These are phyloP conservation scores for Ustilago hordei DNA, from an alignment of 1,284 basidiomycete species.

Conservation along the genomic window DNA sequence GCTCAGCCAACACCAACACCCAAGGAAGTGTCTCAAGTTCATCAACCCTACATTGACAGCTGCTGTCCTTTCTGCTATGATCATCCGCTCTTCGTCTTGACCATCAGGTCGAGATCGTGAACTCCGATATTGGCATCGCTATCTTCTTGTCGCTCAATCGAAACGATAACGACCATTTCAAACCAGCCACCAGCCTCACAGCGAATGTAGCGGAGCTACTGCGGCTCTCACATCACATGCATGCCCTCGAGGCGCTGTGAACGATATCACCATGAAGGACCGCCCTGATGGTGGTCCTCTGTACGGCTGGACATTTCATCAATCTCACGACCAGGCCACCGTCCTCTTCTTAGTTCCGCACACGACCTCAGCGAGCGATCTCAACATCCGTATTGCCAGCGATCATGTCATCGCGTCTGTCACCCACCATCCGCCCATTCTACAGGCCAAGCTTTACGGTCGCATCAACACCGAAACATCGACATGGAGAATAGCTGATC, in stretches of 20 bases:
- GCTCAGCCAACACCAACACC: conserved; percentile 8
- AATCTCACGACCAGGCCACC: conserved; percentile 62
- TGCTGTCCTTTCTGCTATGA: background rate
- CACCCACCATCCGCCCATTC: conserved; percentile 43
- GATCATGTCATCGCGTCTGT: conserved; percentile 54
- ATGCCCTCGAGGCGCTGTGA: background rate
- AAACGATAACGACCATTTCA: background rate
- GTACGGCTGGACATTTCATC: conserved; percentile 59
- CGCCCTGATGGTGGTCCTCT: conserved; percentile 22
- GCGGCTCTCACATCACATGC: background rate
- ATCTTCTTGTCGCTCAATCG: background rate
- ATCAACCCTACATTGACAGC: background rate
- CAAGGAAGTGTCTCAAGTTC: background rate
- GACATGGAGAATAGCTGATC: conserved; percentile 56
- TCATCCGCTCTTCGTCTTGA: background rate
- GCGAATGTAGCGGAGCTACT: background rate
- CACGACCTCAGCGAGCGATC: conserved; percentile 31
- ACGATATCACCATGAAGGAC: conserved; percentile 19
- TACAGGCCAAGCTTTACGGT: conserved; percentile 57
- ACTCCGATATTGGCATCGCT: background rate
- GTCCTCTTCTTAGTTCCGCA: conserved; percentile 58
- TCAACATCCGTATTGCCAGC: conserved; percentile 50
- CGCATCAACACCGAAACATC: conserved; percentile 54
- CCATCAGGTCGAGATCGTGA: background rate
- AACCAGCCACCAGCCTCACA: background rate